Percentiles rank a stretch among this genome's conserved stretches.
Evolutionary conservation across 2,329 filamentous ascomycete genomes (phyloP).

Genomic region (Thermomyces lanuginosus): DNA sequence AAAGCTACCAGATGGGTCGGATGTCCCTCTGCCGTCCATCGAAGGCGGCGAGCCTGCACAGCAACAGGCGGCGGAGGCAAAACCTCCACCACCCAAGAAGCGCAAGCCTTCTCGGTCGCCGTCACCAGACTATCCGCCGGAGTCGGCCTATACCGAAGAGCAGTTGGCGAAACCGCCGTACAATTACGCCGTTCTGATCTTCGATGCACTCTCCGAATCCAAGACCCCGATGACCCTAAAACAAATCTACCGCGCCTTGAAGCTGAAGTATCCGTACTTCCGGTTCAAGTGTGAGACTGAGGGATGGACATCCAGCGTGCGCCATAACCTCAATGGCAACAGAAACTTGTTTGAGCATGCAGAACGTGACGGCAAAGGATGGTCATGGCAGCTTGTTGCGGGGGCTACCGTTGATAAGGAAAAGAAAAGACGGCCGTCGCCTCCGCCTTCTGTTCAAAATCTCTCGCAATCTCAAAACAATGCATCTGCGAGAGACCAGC

Average conservation of each 20-base stretch:
- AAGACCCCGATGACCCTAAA: conserved; percentile 45
- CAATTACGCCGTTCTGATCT: conserved; percentile 48
- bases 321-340: conserved; percentile 45
- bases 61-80: conserved; percentile 26
- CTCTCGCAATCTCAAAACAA: conserved; percentile 16
- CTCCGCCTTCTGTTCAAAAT: conserved; percentile 23
- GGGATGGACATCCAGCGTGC: conserved; percentile 51
- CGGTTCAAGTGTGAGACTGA: conserved; percentile 46
- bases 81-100: conserved; percentile 31
- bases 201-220: conserved; percentile 44
- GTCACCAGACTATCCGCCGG: conserved; percentile 44
- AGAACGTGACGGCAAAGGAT: conserved; percentile 46
- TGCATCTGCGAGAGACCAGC: conserved; percentile 10
- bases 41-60: conserved; percentile 22
- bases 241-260: conserved; percentile 49
- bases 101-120: conserved; percentile 41
- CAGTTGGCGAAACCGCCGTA: conserved; percentile 45
- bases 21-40: conserved; percentile 27
- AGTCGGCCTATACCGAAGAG: conserved; percentile 44
- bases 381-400: conserved; percentile 45
- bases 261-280: conserved; percentile 45
- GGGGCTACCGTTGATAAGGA: conserved; percentile 45
- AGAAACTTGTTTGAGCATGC: conserved; percentile 43
- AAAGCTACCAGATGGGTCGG: conserved; percentile 29
- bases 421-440: conserved; percentile 34